Conservation (phyloP, 1,139 yeast genomes). For the Zygosaccharomyces sapae region DNA sequence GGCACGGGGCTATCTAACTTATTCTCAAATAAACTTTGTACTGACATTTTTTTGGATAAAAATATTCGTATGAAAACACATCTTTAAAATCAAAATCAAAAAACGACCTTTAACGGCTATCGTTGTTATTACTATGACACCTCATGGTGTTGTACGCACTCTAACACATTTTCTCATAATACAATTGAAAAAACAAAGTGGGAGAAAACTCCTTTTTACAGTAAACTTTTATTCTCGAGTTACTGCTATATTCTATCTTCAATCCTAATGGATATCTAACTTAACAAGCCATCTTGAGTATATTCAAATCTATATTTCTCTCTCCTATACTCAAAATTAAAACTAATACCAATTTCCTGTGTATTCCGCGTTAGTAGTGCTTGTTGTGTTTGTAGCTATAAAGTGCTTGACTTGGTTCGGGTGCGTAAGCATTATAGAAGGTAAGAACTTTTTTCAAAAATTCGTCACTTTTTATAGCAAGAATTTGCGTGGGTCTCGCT, state of each 20-base stretch:
- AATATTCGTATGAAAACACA: neutral
- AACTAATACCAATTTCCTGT: neutral
- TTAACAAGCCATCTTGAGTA: slow-evolving; percentile 4
- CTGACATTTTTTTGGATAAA: slow-evolving; percentile 2
- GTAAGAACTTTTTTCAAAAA: neutral
- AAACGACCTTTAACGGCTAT: too few relatives aligned
- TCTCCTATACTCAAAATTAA: slow-evolving; percentile 1
- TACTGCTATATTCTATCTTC: neutral
- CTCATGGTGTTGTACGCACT: neutral
- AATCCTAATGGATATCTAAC: neutral
- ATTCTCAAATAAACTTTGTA: slow-evolving; percentile 5
- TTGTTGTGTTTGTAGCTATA: neutral
- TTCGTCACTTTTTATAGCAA: neutral
- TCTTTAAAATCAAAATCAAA: neutral
- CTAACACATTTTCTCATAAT: neutral
- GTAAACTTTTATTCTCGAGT: neutral
- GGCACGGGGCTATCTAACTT: slow-evolving; percentile 13
- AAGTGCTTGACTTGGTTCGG: neutral
- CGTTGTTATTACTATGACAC: neutral
- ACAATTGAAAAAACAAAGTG: neutral
- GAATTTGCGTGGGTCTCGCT: neutral
- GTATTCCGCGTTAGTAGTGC: neutral
- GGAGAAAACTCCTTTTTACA: neutral
- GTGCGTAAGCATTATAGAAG: neutral
- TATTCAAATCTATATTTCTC: neutral